Evolutionary conservation across 495 filamentous ascomycete genomes (phyloP), one percentile per base, ranked within the genome.

Genomic region (Aspergillus carlsbadensis): DNA sequence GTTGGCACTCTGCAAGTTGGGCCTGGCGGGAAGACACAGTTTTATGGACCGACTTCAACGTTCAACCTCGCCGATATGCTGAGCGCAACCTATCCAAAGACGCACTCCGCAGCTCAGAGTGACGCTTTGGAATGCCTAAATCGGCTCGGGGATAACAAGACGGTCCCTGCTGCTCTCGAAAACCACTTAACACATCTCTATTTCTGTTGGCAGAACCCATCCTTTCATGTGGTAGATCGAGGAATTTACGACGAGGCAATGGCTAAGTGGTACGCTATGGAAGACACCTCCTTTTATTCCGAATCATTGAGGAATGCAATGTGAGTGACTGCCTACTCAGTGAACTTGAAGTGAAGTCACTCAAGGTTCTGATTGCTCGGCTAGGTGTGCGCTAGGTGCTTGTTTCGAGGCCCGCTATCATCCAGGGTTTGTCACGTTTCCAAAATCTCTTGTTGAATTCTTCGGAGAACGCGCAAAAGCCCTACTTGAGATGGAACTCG

Each of bases 121-220:
- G 11, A 43, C 22, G 41, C 20, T 10, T 24, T 43, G 41, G 48
- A 51, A 8, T 20, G 31, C 14, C 34, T 40, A 3, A 18, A 8
- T 4, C 15, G 21, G 15, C 47, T 24, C 51, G 65, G 68, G 0
- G 10, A 72, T 6, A 54, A 62, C 13, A 52, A 62, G 40, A 29
- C 53, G 15, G 59, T 68, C 6, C 56, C 57, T 14, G 20, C 17
- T 13, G 63, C 43, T 6, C 22, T 71, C 15, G 67, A 71, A 40
- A 56, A 65, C 1, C 70, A 72, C 53, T 56, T 76, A 20, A 56
- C 60, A 22, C 60, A 68, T 33, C 61, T 73, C 0, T 76, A 66
- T 40, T 74, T 76, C 42, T 58, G 59, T 14, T 76, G 72, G 72
- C 57, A 76, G 18, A 61, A 72, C 47, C 70, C 72, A 0, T 52